A percentile compares a stretch with the other conserved stretches of the same genome.
phyloP scores from a whole-genome alignment of 2,329 filamentous ascomycete species.

The Albifimbria verrucaria region DNA sequence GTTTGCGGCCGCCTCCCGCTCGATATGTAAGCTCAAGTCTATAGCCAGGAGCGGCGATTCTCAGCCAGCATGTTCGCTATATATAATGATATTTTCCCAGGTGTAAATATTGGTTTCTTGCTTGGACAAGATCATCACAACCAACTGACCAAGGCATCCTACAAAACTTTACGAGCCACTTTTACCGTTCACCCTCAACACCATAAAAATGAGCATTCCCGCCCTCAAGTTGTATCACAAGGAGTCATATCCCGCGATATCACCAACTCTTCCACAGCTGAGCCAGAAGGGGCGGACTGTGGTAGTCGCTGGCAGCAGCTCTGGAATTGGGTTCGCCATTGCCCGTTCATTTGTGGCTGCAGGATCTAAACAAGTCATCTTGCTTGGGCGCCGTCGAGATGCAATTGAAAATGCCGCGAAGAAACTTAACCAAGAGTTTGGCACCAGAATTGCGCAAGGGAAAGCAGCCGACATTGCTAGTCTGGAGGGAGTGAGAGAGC shows the following conservation, averaged over 20 bases:
- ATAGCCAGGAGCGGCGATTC: neutral
- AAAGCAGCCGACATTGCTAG: neutral
- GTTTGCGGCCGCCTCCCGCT: neutral
- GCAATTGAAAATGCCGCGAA: neutral
- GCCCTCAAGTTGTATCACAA: neutral
- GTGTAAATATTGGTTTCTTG: neutral
- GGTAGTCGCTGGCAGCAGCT: conserved; percentile 61
- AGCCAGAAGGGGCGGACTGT: conserved; percentile 43
- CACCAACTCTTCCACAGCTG: conserved; percentile 28
- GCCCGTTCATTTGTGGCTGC: conserved; percentile 27
- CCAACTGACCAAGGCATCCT: neutral
- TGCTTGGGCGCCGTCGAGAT: neutral
- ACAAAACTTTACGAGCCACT: neutral
- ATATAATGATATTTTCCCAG: neutral
- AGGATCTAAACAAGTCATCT: neutral
- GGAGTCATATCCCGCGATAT: conserved; percentile 30
- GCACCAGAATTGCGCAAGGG: neutral
- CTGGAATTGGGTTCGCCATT: conserved; percentile 61
- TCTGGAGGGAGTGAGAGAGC: neutral
- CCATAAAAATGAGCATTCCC: conserved; percentile 3
- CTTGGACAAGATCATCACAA: neutral
- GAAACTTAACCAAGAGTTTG: neutral
- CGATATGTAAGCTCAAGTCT: neutral
- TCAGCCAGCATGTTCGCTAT: neutral
- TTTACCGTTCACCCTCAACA: neutral